A percentile compares a stretch with the other conserved stretches of the same genome.
Conservation (phyloP, 2,329 filamentous ascomycete genomes). For the Xylaria sp. region DNA sequence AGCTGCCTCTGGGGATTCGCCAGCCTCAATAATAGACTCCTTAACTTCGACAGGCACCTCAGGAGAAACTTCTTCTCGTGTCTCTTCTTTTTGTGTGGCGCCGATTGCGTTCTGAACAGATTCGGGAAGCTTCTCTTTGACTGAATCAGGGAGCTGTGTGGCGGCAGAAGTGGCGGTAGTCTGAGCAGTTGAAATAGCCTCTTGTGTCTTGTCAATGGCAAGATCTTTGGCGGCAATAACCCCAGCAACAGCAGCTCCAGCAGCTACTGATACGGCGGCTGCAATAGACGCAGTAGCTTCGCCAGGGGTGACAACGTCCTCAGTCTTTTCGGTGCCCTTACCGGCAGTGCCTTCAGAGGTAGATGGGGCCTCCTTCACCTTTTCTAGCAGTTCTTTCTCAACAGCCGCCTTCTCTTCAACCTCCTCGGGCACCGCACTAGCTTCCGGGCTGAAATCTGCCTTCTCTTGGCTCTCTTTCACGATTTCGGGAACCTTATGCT, state of each 20-base stretch:
- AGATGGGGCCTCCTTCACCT: constrained; percentile 69
- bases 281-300: constrained; percentile 57
- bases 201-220: constrained; percentile 55
- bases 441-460: constrained; percentile 73
- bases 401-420: constrained; percentile 77
- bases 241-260: constrained; percentile 50
- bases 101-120: constrained; percentile 62
- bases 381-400: constrained; percentile 76
- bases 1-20: constrained; percentile 75
- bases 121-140: constrained; percentile 63
- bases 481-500: constrained; percentile 66
- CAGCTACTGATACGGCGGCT: constrained; percentile 56
- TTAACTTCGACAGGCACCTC: constrained; percentile 67
- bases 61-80: constrained; percentile 58
- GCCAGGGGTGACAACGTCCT: constrained; percentile 56
- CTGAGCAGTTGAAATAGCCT: constrained; percentile 51
- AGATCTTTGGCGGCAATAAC: constrained; percentile 56
- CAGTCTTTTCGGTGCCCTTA: constrained; percentile 64
- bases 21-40: constrained; percentile 67
- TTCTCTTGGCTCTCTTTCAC: constrained; percentile 79
- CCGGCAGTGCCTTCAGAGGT: constrained; percentile 67
- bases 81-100: constrained; percentile 56
- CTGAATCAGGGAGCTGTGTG: constrained; percentile 63
- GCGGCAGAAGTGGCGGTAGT: constrained; percentile 47
- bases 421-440: constrained; percentile 71